These are phyloP conservation scores for Ceratocystis variospora DNA, from an alignment of 2,329 filamentous ascomycete species.

Conservation along the genomic window DNA sequence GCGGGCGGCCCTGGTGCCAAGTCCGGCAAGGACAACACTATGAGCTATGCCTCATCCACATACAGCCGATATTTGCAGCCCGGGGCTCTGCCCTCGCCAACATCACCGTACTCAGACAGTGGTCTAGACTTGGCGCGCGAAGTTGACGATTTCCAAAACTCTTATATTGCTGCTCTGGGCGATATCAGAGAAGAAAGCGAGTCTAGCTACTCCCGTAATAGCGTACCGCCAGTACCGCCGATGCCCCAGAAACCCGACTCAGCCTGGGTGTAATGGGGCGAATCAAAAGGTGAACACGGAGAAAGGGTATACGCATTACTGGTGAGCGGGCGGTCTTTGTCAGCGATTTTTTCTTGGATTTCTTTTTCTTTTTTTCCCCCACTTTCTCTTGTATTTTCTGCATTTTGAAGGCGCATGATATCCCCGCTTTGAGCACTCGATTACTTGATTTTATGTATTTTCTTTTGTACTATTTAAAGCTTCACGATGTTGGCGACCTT, in stretches of 20 bases:
- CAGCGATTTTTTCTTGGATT: background rate
- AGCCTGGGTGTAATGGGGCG: constrained; percentile 12
- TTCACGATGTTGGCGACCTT: background rate
- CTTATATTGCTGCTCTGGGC: constrained; percentile 32
- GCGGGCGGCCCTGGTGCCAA: background rate
- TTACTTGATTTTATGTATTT: constrained; percentile 2
- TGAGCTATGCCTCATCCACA: constrained; percentile 17
- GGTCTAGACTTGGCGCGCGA: constrained; percentile 30
- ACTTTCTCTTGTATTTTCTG: background rate
- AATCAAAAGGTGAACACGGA: no score
- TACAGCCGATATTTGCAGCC: constrained; percentile 17
- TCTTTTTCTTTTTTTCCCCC: background rate
- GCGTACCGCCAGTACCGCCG: constrained; percentile 9
- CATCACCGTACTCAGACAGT: constrained; percentile 22
- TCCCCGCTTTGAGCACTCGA: constrained; percentile 2
- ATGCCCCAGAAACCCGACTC: constrained; percentile 12
- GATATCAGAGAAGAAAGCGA: constrained; percentile 25
- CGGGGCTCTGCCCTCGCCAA: constrained; percentile 16
- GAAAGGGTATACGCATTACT: background rate
- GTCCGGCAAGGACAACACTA: constrained; percentile 15
- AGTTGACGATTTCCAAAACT: constrained; percentile 34
- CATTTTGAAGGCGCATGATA: constrained; percentile 3
- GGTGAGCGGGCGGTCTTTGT: background rate
- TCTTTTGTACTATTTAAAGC: constrained; percentile 6
- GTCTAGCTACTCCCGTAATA: constrained; percentile 8